These are phyloP conservation scores for Miscanthus sacchariflorus DNA, from an alignment of 202 grass and related monocot species.

Conservation along the genomic window DNA sequence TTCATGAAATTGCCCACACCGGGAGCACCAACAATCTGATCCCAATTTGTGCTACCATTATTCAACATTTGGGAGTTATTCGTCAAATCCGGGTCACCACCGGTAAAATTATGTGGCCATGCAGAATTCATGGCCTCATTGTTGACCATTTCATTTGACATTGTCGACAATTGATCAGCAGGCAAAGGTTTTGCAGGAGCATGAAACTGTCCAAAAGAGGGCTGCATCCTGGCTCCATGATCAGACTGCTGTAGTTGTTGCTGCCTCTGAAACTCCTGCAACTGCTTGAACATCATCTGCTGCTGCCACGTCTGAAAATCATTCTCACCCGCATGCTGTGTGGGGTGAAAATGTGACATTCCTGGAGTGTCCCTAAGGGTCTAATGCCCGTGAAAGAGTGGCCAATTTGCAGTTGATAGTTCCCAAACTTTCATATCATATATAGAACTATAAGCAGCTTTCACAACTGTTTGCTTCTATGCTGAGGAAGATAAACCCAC, in stretches of 20 bases:
- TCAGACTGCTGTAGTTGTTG: constrained; percentile 82
- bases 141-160: constrained; percentile 74
- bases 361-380: constrained; percentile 40
- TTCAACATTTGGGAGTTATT: constrained; percentile 70
- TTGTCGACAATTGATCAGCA: constrained; percentile 59
- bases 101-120: constrained; percentile 60
- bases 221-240: constrained; percentile 67
- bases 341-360: constrained; percentile 70
- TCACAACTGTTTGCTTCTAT: constrained; percentile 25
- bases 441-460: constrained; percentile 30
- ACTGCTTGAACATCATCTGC: constrained; percentile 86
- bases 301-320: constrained; percentile 95
- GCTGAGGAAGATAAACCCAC: constrained; percentile 34
- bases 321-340: constrained; percentile 57
- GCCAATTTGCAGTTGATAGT: constrained; percentile 45
- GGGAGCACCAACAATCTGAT: constrained; percentile 63
- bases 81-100: constrained; percentile 60
- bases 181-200: constrained; percentile 55
- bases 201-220: constrained; percentile 61
- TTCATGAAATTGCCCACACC: constrained; percentile 66
- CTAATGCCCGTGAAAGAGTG: constrained; percentile 46
- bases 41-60: constrained; percentile 69
- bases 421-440: constrained; percentile 58
- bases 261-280: constrained; percentile 88
- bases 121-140: constrained; percentile 59